Conservation (phyloP, 768 basidiomycete species). For the Pulveroboletus sp. region DNA sequence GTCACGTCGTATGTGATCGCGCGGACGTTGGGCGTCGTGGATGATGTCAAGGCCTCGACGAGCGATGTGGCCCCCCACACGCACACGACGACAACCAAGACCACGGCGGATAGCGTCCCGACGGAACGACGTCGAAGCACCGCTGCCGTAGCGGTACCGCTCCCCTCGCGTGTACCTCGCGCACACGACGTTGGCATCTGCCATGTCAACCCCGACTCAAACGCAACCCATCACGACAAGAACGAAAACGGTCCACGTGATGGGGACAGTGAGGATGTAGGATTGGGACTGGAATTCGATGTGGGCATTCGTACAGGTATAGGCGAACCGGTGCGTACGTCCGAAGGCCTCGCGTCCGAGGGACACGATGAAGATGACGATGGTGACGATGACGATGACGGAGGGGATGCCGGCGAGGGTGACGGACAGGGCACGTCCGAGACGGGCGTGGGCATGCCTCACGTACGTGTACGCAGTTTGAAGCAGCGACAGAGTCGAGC, state of each 20-base stretch:
- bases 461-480: too few relatives aligned
- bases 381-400: not conserved
- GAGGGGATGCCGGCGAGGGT: not conserved
- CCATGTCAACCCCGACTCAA: too few relatives aligned
- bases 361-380: not conserved
- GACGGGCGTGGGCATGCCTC: not conserved
- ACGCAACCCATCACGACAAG: too few relatives aligned
- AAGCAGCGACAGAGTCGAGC: too few relatives aligned
- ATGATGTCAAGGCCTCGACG: constrained; percentile 72
- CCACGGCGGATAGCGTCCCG: not conserved
- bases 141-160: not conserved
- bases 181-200: not conserved
- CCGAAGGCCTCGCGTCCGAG: constrained; percentile 16
- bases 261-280: too few relatives aligned
- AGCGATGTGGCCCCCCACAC: constrained; percentile 38
- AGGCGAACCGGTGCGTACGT: not conserved
- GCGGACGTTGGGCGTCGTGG: constrained; percentile 75
- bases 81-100: not conserved
- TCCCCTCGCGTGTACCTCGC: not conserved
- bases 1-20: constrained; percentile 80
- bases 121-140: not conserved
- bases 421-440: not conserved
- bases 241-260: too few relatives aligned
- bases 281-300: too few relatives aligned
- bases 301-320: not conserved